A percentile compares a stretch with the other conserved stretches of the same genome.
These are phyloP conservation scores for Phyllachora maydis DNA, from an alignment of 2,329 filamentous ascomycete species.

Conservation along the genomic window DNA sequence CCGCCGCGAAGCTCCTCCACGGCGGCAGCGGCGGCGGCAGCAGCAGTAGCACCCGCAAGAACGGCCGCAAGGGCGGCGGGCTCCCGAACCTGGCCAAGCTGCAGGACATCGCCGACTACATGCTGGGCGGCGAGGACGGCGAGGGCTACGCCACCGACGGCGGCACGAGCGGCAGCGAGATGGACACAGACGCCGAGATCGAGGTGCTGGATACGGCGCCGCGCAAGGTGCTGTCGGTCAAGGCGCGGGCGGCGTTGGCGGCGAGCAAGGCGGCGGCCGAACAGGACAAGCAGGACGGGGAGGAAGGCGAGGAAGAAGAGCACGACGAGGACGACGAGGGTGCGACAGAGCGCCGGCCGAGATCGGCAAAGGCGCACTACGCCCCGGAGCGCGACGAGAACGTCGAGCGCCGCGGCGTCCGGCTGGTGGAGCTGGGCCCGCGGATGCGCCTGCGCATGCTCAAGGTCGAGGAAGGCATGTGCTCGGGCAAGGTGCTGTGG, in stretches of 20 bases:
- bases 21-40: slow-evolving; percentile 32
- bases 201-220: slow-evolving; percentile 53
- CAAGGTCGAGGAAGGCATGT: slow-evolving; percentile 91
- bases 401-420: slow-evolving; percentile 74
- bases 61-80: slow-evolving; percentile 47
- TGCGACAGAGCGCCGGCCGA: too few relatives aligned
- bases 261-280: slow-evolving; percentile 16
- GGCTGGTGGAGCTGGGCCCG: slow-evolving; percentile 79
- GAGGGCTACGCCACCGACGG: slow-evolving; percentile 72
- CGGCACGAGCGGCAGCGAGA: slow-evolving; percentile 73
- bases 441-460: slow-evolving; percentile 75
- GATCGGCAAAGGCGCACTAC: too few relatives aligned
- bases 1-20: slow-evolving; percentile 59
- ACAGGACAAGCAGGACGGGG: too few relatives aligned
- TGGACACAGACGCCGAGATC: slow-evolving; percentile 88
- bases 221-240: slow-evolving; percentile 34
- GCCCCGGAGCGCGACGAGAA: slow-evolving; percentile 18
- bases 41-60: too few relatives aligned
- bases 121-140: slow-evolving; percentile 62
- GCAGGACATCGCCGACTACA: slow-evolving; percentile 84
- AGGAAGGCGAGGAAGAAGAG: slow-evolving; percentile 23
- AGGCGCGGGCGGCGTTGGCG: slow-evolving; percentile 25
- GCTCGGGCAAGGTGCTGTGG: slow-evolving; percentile 86
- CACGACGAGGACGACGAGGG: too few relatives aligned
- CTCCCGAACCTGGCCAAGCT: slow-evolving; percentile 81